Conservation (phyloP, 352 stramenopile species). For the Lagenidium giganteum region DNA sequence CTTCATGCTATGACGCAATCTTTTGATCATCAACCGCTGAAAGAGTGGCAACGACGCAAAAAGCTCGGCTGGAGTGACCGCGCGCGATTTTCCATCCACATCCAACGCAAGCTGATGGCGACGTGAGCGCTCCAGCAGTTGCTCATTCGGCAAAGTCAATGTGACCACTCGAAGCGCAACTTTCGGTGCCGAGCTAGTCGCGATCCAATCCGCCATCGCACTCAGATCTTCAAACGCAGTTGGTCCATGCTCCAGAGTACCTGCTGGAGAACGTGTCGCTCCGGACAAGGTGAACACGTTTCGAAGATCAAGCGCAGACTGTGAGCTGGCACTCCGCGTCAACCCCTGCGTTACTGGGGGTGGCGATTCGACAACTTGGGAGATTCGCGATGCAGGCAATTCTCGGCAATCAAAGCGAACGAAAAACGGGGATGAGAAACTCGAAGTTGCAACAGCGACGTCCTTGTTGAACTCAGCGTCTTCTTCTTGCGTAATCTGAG, state of each 20-base stretch:
- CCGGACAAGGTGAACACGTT: too few relatives aligned
- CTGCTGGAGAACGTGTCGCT: too few relatives aligned
- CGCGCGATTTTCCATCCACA: constrained; percentile 31
- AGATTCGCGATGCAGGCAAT: constrained; percentile 18
- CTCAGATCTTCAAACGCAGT: constrained; percentile 19
- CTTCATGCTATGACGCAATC: constrained; percentile 66
- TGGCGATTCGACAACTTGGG: background rate
- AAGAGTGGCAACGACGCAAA: constrained; percentile 67
- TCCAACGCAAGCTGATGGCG: constrained; percentile 46
- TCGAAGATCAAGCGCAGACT: constrained; percentile 43
- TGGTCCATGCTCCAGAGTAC: too few relatives aligned
- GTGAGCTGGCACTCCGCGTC: constrained; percentile 38
- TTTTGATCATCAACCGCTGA: constrained; percentile 66
- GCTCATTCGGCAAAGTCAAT: constrained; percentile 73
- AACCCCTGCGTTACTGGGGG: constrained; percentile 9
- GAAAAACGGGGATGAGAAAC: constrained; percentile 82
- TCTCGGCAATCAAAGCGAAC: constrained; percentile 80
- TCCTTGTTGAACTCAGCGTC: constrained; percentile 83
- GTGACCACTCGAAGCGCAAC: constrained; percentile 72
- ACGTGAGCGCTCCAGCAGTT: constrained; percentile 39
- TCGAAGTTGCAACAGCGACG: constrained; percentile 74
- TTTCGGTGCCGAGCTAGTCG: constrained; percentile 24
- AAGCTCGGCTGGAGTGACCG: constrained; percentile 30
- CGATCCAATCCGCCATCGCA: constrained; percentile 58
- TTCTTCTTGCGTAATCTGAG: constrained; percentile 45